A percentile compares a stretch with the other conserved stretches of the same genome.
Evolutionary conservation across 805 yeast species (phyloP).

Genomic region (Groenewaldozyma salmanticensis): DNA sequence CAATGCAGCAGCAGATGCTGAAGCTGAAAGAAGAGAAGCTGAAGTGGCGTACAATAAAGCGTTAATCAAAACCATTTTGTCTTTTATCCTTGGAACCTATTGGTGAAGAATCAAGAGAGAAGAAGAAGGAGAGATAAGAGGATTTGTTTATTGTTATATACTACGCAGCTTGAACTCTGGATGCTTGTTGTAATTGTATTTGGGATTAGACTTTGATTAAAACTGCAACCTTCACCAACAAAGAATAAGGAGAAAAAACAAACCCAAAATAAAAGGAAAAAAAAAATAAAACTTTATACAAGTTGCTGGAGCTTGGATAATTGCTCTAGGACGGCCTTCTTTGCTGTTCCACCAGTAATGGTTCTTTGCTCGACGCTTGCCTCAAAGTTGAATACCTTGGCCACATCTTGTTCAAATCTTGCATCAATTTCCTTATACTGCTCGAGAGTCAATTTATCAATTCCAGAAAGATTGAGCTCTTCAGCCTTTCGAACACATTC

Average conservation of each 20-base stretch:
- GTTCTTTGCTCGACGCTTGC: constrained; percentile 92
- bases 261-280: too few species aligned
- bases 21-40: not conserved
- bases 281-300: too few species aligned
- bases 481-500: constrained; percentile 93
- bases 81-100: not conserved
- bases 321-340: constrained; percentile 76
- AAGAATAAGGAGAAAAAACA: too few species aligned
- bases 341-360: constrained; percentile 97
- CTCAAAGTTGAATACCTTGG: constrained; percentile 82
- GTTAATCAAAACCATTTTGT: not conserved
- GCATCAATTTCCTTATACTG: constrained; percentile 74
- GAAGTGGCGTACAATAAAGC: not conserved
- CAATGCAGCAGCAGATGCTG: not conserved
- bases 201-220: too few species aligned
- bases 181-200: too few species aligned
- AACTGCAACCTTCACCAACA: too few species aligned
- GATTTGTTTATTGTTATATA: too few species aligned
- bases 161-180: too few species aligned
- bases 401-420: constrained; percentile 75
- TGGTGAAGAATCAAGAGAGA: not conserved
- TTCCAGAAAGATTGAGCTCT: constrained; percentile 64
- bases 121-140: not conserved
- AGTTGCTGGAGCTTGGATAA: constrained; percentile 23
- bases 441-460: constrained; percentile 68